Base-by-base conservation (phyloP, 2,329 filamentous ascomycete genomes). In the Talaromyces pinophilus region DNA sequence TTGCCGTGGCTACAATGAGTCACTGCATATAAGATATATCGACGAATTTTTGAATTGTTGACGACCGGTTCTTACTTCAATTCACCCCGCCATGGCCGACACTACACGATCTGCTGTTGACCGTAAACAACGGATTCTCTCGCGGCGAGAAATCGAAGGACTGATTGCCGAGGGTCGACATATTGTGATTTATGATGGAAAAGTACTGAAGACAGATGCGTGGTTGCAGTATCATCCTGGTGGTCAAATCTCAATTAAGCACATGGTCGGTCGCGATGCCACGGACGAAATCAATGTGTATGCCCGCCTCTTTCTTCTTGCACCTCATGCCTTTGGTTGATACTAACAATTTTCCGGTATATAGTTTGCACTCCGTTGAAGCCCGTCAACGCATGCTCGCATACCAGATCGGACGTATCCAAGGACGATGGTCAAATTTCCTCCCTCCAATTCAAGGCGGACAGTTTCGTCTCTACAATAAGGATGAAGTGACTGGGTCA, bases 241-340 rank as follows among this genome's bases (percentile, higher is more conserved):
- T 66, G 95, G 95, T 71, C 89, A 94, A 73, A 95, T 93, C 80
- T 87, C 94, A 64, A 96, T 99, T 70, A 83, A 88, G 76, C 95
- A 99, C 76, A 95, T 97, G 92, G 87, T 98, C 68, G 93, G 93
- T 68, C 88, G 90, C 79, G 93, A 97, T 86, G 94, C 92, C 61
- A 97, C 94, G 11, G 93, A 97, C 78, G 95, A 98, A 80, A 89
- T 98, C 68, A 92, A 90, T 77, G 92, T 90, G 92, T 97, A 85
- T 61, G 90, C 83, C 55, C 61, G 35, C 19, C 22, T 3, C 67
- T 64, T 64, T 38, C 15, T 25, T 17, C 4, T 52, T 35, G 48
- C 19, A 44, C 25, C 22, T 17, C 8, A 52, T 30, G 55, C 22
- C 46, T 35, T 40, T 59, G 57, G 64, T 64, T 38, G 66, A 71